Conservation (phyloP, 2,329 filamentous ascomycete species). For the Talaromyces rugulosus region DNA sequence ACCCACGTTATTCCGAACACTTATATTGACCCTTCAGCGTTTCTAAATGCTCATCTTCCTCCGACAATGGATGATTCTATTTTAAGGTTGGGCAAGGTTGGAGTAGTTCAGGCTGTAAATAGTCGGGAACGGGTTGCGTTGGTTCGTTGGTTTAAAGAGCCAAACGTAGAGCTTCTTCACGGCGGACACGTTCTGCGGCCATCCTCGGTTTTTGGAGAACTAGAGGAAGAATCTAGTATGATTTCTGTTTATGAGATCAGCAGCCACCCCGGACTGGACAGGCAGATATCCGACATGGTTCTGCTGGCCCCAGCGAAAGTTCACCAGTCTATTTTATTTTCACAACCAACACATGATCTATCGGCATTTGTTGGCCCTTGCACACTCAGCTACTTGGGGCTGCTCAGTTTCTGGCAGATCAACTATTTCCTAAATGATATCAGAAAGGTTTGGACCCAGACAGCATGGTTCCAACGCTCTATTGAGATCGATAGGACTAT, state of each 20-base stretch:
- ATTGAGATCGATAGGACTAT: slow-evolving; percentile 15
- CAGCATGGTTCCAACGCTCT: slow-evolving; percentile 20
- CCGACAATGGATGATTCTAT: background rate
- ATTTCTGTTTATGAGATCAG: slow-evolving; percentile 58
- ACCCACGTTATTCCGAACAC: slow-evolving; percentile 18
- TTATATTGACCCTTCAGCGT: slow-evolving; percentile 2
- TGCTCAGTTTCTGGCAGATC: slow-evolving; percentile 12
- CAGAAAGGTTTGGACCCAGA: slow-evolving; percentile 14
- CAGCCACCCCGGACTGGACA: slow-evolving; percentile 46
- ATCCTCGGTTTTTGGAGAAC: slow-evolving; percentile 39
- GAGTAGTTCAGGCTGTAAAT: slow-evolving; percentile 55
- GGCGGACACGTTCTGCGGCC: slow-evolving; percentile 34
- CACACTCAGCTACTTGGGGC: slow-evolving; percentile 15
- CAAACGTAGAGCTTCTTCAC: slow-evolving; percentile 33
- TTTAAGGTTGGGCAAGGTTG: slow-evolving; percentile 46
- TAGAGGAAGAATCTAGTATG: slow-evolving; percentile 43
- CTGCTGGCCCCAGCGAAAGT: slow-evolving; percentile 37
- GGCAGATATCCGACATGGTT: slow-evolving; percentile 51
- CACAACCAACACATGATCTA: background rate
- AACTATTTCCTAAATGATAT: slow-evolving; percentile 17
- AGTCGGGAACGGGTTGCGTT: slow-evolving; percentile 53
- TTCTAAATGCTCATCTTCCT: background rate
- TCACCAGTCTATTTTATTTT: slow-evolving; percentile 12
- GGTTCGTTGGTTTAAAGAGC: slow-evolving; percentile 50
- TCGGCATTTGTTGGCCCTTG: slow-evolving; percentile 11